Conservation (phyloP, 331 rosid species). For the Prunus yedoensis region DNA sequence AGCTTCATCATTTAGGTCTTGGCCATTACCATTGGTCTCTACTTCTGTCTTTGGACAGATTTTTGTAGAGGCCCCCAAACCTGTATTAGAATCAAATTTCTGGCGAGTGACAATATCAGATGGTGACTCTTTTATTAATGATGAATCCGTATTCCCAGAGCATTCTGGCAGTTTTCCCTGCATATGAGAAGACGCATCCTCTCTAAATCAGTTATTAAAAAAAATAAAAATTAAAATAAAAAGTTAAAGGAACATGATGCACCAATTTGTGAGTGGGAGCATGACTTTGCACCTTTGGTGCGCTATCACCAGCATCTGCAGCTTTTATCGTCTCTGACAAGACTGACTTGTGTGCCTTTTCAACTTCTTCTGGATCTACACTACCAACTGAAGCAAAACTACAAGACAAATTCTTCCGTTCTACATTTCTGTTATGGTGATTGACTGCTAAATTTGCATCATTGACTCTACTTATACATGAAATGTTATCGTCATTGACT, state of each 20-base stretch:
- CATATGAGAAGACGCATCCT: slow-evolving; percentile 28
- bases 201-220: slow-evolving; percentile 17
- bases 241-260: slow-evolving; percentile 15
- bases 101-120: slow-evolving; percentile 33
- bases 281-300: slow-evolving; percentile 35
- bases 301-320: slow-evolving; percentile 34
- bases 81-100: slow-evolving; percentile 32
- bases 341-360: slow-evolving; percentile 41
- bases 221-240: slow-evolving; percentile 1
- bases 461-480: slow-evolving; percentile 62
- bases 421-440: slow-evolving; percentile 40
- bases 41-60: slow-evolving; percentile 44
- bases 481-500: slow-evolving; percentile 57
- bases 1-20: slow-evolving; percentile 38
- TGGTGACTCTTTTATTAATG: slow-evolving; percentile 38
- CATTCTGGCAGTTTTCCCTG: slow-evolving; percentile 45
- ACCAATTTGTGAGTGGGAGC: slow-evolving; percentile 26
- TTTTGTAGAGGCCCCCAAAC: slow-evolving; percentile 33
- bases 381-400: slow-evolving; percentile 56
- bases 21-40: slow-evolving; percentile 37
- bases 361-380: slow-evolving; percentile 46
- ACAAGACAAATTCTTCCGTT: slow-evolving; percentile 34
- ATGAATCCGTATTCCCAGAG: slow-evolving; percentile 38
- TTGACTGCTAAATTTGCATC: slow-evolving; percentile 37
- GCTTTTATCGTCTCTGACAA: slow-evolving; percentile 48